Conservation (phyloP, 2,329 filamentous ascomycete genomes). For the Capronia epimyces region DNA sequence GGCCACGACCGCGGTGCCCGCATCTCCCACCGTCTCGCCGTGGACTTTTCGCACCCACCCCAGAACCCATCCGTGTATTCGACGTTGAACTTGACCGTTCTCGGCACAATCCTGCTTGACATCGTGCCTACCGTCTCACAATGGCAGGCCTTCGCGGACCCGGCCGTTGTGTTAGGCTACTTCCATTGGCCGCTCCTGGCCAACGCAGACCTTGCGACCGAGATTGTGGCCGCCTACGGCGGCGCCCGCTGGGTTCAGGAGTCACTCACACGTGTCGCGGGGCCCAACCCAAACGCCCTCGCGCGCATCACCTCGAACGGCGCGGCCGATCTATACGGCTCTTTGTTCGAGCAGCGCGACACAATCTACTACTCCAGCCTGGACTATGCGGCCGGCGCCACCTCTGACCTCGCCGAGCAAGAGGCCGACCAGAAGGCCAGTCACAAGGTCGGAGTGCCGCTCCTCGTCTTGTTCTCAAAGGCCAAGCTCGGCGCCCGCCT, state of each 20-base stretch:
- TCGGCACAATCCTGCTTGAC: conserved; percentile 43
- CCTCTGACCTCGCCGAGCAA: conserved; percentile 42
- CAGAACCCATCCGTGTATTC: conserved; percentile 5
- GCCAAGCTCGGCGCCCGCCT: conserved; percentile 38
- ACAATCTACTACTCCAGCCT: conserved; percentile 43
- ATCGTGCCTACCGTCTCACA: conserved; percentile 47
- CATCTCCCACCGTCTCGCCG: conserved; percentile 46
- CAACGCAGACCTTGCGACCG: conserved; percentile 40
- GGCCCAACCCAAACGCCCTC: conserved; percentile 23
- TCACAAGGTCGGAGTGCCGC: conserved; percentile 40
- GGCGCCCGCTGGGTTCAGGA: conserved; percentile 37
- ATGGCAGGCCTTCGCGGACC: conserved; percentile 41
- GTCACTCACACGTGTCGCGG: conserved; percentile 34
- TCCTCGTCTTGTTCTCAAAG: conserved; percentile 43
- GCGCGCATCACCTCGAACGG: conserved; percentile 30
- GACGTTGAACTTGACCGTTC: conserved; percentile 34
- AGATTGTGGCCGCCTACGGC: conserved; percentile 42
- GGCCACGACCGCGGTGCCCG: conserved; percentile 50
- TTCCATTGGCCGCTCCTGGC: conserved; percentile 52
- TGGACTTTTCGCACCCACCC: conserved; percentile 34
- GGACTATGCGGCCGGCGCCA: conserved; percentile 45
- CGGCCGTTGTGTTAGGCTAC: conserved; percentile 36
- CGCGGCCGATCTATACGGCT: conserved; percentile 42
- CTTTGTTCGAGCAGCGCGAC: conserved; percentile 40
- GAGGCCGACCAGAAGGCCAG: conserved; percentile 42